Evolutionary conservation across 73 alveolate species (phyloP).

Genomic region (Paramecium octaurelia): DNA sequence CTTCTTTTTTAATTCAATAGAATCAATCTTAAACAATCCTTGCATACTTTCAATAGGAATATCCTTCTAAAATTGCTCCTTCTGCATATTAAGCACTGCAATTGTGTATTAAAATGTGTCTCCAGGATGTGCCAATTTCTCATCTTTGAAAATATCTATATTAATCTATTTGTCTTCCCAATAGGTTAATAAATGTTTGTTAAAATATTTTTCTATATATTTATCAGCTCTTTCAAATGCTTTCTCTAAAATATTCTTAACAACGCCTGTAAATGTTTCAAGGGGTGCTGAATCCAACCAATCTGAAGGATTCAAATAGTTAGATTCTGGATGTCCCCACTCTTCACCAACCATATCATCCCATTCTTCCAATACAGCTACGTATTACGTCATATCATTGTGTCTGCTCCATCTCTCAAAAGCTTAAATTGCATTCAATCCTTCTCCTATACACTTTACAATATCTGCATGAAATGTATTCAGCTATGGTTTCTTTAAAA

Average conservation of each 20-base stretch:
- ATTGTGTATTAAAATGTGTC: conserved; percentile 60
- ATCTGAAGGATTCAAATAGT: conserved; percentile 75
- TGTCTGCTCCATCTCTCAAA: conserved; percentile 86
- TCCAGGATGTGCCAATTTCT: conserved; percentile 72
- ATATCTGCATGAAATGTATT: conserved; percentile 48
- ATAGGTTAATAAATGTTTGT: conserved; percentile 62
- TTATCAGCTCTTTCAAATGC: conserved; percentile 71
- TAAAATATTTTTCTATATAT: conserved; percentile 62
- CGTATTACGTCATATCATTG: conserved; percentile 77
- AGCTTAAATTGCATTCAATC: conserved; percentile 71
- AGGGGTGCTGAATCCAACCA: conserved; percentile 80
- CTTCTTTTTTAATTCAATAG: conserved; percentile 22
- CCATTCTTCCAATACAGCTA: conserved; percentile 84
- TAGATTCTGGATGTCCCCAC: conserved; percentile 86
- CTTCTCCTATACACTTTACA: conserved; percentile 66
- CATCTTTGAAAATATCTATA: conserved; percentile 65
- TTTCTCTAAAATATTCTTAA: conserved; percentile 62
- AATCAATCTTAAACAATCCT: conserved; percentile 54
- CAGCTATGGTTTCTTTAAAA: conserved; percentile 30
- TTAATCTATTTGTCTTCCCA: conserved; percentile 74
- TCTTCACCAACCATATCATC: conserved; percentile 88
- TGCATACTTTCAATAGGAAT: conserved; percentile 13
- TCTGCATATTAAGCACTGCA: conserved; percentile 18
- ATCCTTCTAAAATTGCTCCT: conserved; percentile 36
- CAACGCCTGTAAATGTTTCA: conserved; percentile 57